phyloP scores from a whole-genome alignment of 805 yeast genomes.

The Starmerella sp. region DNA sequence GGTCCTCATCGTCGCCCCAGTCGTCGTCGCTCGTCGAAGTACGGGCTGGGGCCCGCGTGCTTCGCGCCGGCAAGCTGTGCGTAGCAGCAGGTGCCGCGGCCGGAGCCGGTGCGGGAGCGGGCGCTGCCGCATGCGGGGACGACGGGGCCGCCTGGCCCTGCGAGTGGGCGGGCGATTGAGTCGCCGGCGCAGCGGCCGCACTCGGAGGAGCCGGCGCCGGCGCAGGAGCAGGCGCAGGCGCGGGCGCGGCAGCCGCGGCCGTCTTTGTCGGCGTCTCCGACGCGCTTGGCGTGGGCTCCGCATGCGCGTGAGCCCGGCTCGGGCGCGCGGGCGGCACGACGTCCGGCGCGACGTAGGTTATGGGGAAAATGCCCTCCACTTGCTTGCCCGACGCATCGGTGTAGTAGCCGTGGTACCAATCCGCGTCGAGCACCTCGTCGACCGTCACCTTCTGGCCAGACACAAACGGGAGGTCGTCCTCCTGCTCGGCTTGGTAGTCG shows the following conservation, averaged over 20 bases:
- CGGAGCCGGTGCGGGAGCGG: conserved; percentile 3
- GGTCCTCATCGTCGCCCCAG: conserved; percentile 20
- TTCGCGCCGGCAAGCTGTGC: not conserved
- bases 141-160: not conserved
- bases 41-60: not conserved
- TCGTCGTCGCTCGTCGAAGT: conserved; percentile 15
- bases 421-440: conserved; percentile 72
- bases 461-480: conserved; percentile 68
- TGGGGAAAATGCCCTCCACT: conserved; percentile 73
- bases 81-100: not conserved
- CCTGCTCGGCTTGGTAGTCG: conserved; percentile 58
- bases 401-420: conserved; percentile 75
- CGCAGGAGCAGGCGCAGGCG: conserved; percentile 19
- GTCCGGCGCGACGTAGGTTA: conserved; percentile 54
- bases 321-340: conserved; percentile 14
- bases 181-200: not conserved
- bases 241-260: conserved; percentile 15
- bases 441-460: conserved; percentile 65
- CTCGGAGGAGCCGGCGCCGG: conserved; percentile 18
- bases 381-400: conserved; percentile 35
- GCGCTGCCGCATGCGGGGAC: conserved; percentile 2
- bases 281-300: conserved; percentile 7
- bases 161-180: not conserved
- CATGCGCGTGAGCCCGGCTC: conserved; percentile 6
- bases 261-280: not conserved